phyloP scores from a whole-genome alignment of 129 eudicot species.

The Escallonia herrerae region DNA sequence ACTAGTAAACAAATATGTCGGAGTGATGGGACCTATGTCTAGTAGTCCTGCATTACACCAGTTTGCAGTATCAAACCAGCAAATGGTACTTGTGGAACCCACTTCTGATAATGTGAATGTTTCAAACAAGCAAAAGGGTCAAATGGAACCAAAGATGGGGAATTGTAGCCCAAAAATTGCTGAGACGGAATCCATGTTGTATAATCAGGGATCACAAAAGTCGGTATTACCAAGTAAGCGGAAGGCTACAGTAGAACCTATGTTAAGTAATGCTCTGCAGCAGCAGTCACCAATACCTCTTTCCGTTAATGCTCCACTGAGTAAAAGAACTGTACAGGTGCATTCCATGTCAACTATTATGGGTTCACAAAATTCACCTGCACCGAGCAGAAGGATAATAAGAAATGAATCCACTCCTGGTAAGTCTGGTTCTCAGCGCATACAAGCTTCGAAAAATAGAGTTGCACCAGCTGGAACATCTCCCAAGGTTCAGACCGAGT shows the following conservation, averaged over 20 bases:
- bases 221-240: slow-evolving; percentile 40
- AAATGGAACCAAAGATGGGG: slow-evolving; percentile 10
- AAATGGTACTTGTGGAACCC: slow-evolving; percentile 13
- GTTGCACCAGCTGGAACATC: slow-evolving; percentile 23
- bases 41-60: slow-evolving; percentile 20
- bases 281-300: slow-evolving; percentile 24
- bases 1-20: slow-evolving; percentile 21
- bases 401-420: slow-evolving; percentile 42
- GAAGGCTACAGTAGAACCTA: slow-evolving; percentile 43
- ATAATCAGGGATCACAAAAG: slow-evolving; percentile 27
- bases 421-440: slow-evolving; percentile 38
- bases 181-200: slow-evolving; percentile 15
- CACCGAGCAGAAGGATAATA: slow-evolving; percentile 30
- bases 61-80: slow-evolving; percentile 25
- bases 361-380: slow-evolving; percentile 17
- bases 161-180: slow-evolving; percentile 11
- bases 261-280: slow-evolving; percentile 11
- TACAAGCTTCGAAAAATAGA: slow-evolving; percentile 39
- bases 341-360: slow-evolving; percentile 21
- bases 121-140: slow-evolving; percentile 10
- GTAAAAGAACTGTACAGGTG: slow-evolving; percentile 24
- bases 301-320: slow-evolving; percentile 19
- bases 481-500: slow-evolving; percentile 32
- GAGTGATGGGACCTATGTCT: slow-evolving; percentile 24
- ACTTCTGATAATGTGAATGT: slow-evolving; percentile 4